Base-by-base conservation (phyloP, 495 filamentous ascomycete genomes). In the Lepidopterella palustris region DNA sequence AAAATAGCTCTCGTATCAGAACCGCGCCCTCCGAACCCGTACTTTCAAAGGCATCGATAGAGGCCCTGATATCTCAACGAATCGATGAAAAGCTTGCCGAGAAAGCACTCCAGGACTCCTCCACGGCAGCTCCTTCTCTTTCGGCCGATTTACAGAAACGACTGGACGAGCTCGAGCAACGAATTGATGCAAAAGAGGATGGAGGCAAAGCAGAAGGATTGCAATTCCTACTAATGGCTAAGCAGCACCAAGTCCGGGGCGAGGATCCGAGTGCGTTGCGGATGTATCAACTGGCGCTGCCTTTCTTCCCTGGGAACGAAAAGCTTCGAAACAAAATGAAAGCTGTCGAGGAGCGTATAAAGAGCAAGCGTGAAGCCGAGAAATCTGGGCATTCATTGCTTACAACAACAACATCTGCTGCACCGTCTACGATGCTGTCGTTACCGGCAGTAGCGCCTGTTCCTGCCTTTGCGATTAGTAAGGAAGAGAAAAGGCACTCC, bases 21-120 rank as follows among this genome's bases (percentile, higher is more conserved):
- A 13, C 62, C 53, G 50, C 57, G n/a, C 70, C 77, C 24, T 67
- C 60, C 2, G 67, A 67, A 24, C 56, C 64, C 4, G 71, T 74
- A 6, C 67, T 95, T 3, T 88, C 87, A 3, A 85, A 87, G 25
- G 84, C 81, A n/a, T 84, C 80, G 56, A 92, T 96, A 39, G 92
- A 96, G 66, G 89, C 91, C 45, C 84, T 97, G 72, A 89, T 98
- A 5, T 87, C 93, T 69, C 87, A 84, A 67, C 95, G 95, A 62
- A 89, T 98, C 0, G 85, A 86, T 45, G 92, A 95, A 69, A 88
- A 93, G 29, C 75, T 97, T 0, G 90, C 91, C 1, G 81, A 86
- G 8, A 82, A 86, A 25, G 79, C 79, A 0, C 70, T 81, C n/a
- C 73, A 76, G 21, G 71, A 71, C 39, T 40, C 59, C 2, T 59